A percentile compares a stretch with the other conserved stretches of the same genome.
phyloP scores from a whole-genome alignment of 2,329 filamentous ascomycete species.

The Pseudocercospora fijiensis region DNA sequence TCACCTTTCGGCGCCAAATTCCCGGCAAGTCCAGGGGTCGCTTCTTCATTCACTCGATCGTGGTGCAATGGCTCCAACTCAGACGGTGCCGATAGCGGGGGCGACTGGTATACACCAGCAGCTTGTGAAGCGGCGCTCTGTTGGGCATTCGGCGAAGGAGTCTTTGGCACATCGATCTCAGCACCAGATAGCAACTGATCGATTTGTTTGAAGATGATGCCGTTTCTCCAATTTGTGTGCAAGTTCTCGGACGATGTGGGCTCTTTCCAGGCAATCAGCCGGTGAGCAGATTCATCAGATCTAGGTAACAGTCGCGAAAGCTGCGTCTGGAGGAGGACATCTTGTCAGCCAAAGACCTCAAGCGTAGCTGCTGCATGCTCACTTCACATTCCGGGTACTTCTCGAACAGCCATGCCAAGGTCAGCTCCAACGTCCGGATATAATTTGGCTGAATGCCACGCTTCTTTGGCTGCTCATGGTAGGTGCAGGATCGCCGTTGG shows the following conservation, averaged over 20 bases:
- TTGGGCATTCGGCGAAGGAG: not conserved
- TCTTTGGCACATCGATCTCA: slow-evolving; percentile 26
- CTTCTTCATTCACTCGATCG: not conserved
- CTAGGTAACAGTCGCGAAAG: slow-evolving; percentile 56
- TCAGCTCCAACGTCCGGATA: slow-evolving; percentile 69
- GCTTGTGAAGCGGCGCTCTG: not conserved
- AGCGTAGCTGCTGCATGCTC: not conserved
- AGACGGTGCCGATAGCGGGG: slow-evolving; percentile 24
- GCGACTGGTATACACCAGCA: slow-evolving; percentile 22
- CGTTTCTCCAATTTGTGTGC: slow-evolving; percentile 62
- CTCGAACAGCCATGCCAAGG: slow-evolving; percentile 65
- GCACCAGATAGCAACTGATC: slow-evolving; percentile 59
- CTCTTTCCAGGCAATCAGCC: slow-evolving; percentile 55
- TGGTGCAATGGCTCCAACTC: slow-evolving; percentile 11
- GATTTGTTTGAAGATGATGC: slow-evolving; percentile 61
- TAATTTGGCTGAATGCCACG: slow-evolving; percentile 78
- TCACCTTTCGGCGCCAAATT: not conserved
- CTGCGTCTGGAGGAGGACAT: slow-evolving; percentile 22
- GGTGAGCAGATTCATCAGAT: slow-evolving; percentile 44
- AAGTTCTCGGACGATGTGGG: slow-evolving; percentile 56
- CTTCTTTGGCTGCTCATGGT: slow-evolving; percentile 71
- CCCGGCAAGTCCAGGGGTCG: not conserved
- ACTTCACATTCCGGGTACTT: slow-evolving; percentile 52
- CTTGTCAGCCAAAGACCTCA: not conserved
- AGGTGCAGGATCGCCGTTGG: slow-evolving; percentile 66